These are phyloP conservation scores for Cytospora mali DNA, from an alignment of 2,329 filamentous ascomycete genomes.

Conservation along the genomic window DNA sequence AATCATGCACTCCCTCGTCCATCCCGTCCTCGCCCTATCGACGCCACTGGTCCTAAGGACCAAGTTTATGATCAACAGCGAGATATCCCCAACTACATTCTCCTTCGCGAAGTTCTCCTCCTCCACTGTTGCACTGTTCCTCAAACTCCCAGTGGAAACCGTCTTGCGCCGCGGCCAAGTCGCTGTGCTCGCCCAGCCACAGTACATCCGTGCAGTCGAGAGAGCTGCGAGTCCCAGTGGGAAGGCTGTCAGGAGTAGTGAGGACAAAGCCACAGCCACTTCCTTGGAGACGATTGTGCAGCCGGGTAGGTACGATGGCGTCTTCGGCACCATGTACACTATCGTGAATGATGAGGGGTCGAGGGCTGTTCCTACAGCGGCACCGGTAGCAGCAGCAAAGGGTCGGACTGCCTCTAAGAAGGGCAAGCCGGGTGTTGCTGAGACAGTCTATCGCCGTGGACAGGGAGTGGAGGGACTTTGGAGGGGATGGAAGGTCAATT, in stretches of 20 bases:
- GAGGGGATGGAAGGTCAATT: conserved; percentile 76
- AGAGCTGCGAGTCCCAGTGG: conserved; percentile 24
- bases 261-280: conserved; percentile 31
- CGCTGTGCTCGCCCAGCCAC: conserved; percentile 62
- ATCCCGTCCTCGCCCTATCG: conserved; percentile 79
- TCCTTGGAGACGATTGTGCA: conserved; percentile 74
- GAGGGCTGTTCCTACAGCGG: conserved; percentile 46
- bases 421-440: conserved; percentile 40
- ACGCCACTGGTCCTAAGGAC: conserved; percentile 84
- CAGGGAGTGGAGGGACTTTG: conserved; percentile 71
- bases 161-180: conserved; percentile 88
- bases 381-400: conserved; percentile 36
- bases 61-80: conserved; percentile 80
- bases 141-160: conserved; percentile 90
- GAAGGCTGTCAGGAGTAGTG: background rate
- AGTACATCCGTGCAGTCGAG: conserved; percentile 54
- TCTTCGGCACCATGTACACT: conserved; percentile 87
- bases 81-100: conserved; percentile 80
- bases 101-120: conserved; percentile 80
- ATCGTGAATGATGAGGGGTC: conserved; percentile 83
- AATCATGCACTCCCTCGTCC: conserved; percentile 80
- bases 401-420: conserved; percentile 36
- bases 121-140: conserved; percentile 76
- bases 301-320: conserved; percentile 78
- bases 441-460: conserved; percentile 57